phyloP scores from a whole-genome alignment of 805 yeast genomes.

The Candida verbasci region DNA sequence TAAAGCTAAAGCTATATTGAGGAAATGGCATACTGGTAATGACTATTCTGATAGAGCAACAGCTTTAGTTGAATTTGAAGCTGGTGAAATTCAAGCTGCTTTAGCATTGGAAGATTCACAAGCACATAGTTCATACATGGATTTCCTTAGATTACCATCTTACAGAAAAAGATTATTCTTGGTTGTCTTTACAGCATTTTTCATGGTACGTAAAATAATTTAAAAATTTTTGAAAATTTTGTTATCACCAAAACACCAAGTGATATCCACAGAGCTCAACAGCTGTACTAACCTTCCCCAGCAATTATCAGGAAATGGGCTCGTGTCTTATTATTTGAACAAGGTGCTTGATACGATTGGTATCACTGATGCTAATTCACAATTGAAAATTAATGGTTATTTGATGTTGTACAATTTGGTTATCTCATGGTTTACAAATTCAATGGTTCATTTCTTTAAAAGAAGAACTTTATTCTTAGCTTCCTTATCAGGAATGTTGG shows the following conservation, averaged over 20 bases:
- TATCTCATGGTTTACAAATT: conserved; percentile 18
- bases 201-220: conserved; percentile 25
- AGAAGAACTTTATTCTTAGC: conserved; percentile 25
- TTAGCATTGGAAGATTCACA: conserved; percentile 36
- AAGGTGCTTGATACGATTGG: conserved; percentile 52
- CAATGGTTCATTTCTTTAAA: conserved; percentile 17
- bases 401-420: conserved; percentile 45
- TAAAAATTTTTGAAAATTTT: no score
- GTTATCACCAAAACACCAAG: no score
- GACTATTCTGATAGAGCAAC: conserved; percentile 20
- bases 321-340: conserved; percentile 48
- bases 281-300: neutral
- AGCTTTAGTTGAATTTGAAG: conserved; percentile 32
- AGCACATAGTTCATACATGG: conserved; percentile 30
- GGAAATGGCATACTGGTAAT: conserved; percentile 38
- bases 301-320: conserved; percentile 49
- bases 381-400: conserved; percentile 49
- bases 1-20: conserved; percentile 40
- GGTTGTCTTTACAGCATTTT: conserved; percentile 24
- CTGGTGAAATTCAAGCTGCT: conserved; percentile 36
- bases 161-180: conserved; percentile 42
- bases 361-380: conserved; percentile 41
- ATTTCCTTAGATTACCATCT: conserved; percentile 33
- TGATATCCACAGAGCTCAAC: no score
- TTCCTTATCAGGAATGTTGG: conserved; percentile 24